Conservation (phyloP, 257 asterid genomes). For the Apocynum venetum region DNA sequence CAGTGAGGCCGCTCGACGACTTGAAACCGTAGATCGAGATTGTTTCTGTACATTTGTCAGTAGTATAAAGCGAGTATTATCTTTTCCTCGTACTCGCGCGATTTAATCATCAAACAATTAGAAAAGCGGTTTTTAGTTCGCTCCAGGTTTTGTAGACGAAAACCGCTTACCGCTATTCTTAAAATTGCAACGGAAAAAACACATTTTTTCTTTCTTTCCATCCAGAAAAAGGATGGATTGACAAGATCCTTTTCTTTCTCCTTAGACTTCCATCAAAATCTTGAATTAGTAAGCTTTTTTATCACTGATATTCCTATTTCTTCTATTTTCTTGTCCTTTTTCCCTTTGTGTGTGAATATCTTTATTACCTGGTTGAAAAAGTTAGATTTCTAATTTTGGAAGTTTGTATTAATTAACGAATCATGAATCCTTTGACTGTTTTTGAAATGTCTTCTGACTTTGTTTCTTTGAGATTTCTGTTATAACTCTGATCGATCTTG, state of each 20-base stretch:
- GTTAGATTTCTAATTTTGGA: conserved; percentile 1
- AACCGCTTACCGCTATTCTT: background rate
- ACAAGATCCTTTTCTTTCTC: conserved; percentile 16
- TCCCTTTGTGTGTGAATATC: too few relatives aligned
- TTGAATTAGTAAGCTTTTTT: conserved; percentile 16
- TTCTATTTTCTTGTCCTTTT: too few relatives aligned
- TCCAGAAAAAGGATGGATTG: conserved; percentile 5
- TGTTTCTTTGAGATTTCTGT: background rate
- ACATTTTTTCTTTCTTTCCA: background rate
- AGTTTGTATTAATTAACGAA: background rate
- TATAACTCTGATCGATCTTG: background rate
- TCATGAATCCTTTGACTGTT: background rate
- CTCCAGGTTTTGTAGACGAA: background rate
- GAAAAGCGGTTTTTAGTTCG: background rate
- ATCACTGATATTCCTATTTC: too few relatives aligned
- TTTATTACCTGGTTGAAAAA: too few relatives aligned
- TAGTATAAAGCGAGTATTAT: background rate
- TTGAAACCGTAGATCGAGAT: background rate
- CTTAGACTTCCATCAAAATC: conserved; percentile 11
- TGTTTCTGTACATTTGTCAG: conserved; percentile 15
- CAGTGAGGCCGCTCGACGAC: background rate
- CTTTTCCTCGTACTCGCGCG: background rate
- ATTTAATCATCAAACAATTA: background rate
- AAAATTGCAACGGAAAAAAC: conserved; percentile 15
- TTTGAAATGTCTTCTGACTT: background rate